Percentiles rank a stretch among this genome's conserved stretches.
Evolutionary conservation across 768 basidiomycete species (phyloP).

Genomic region (Lentinula guzmanii): DNA sequence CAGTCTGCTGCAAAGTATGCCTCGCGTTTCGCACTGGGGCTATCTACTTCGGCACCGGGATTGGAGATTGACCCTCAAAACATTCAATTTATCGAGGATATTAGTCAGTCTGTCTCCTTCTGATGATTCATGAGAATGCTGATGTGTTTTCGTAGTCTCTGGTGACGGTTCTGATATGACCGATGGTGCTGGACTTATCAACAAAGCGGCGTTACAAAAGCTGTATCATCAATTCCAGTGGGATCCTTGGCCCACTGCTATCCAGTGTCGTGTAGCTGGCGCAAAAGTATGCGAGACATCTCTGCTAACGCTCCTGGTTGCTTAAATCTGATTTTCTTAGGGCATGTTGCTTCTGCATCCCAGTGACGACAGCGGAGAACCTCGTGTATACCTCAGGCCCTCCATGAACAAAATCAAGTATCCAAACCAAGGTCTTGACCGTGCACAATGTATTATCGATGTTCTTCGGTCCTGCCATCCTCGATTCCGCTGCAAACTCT

Average conservation of each 20-base stretch:
- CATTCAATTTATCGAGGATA: slow-evolving; percentile 27
- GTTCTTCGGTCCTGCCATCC: slow-evolving; percentile 46
- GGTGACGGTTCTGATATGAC: slow-evolving; percentile 29
- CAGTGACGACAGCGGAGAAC: slow-evolving; percentile 14
- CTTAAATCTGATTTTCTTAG: slow-evolving; percentile 2
- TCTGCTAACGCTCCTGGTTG: not conserved
- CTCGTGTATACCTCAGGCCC: slow-evolving; percentile 25
- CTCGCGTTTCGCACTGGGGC: slow-evolving; percentile 38
- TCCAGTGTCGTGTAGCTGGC: slow-evolving; percentile 32
- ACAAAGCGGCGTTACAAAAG: slow-evolving; percentile 20
- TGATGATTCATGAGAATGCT: not conserved
- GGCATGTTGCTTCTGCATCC: slow-evolving; percentile 25
- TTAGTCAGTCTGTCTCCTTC: slow-evolving; percentile 22
- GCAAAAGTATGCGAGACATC: slow-evolving; percentile 24
- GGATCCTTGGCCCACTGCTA: slow-evolving; percentile 27
- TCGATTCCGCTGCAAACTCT: slow-evolving; percentile 37
- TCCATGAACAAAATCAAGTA: slow-evolving; percentile 33
- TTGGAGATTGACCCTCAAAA: slow-evolving; percentile 22
- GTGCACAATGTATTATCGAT: slow-evolving; percentile 43
- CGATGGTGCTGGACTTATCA: slow-evolving; percentile 33
- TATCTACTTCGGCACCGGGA: slow-evolving; percentile 47
- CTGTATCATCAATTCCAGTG: slow-evolving; percentile 23
- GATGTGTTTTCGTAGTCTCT: slow-evolving; percentile 14
- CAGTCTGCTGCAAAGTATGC: slow-evolving; percentile 49
- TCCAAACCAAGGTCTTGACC: slow-evolving; percentile 18